Evolutionary conservation across 2,329 filamentous ascomycete species (phyloP).

Genomic region (Aspergillus latus): DNA sequence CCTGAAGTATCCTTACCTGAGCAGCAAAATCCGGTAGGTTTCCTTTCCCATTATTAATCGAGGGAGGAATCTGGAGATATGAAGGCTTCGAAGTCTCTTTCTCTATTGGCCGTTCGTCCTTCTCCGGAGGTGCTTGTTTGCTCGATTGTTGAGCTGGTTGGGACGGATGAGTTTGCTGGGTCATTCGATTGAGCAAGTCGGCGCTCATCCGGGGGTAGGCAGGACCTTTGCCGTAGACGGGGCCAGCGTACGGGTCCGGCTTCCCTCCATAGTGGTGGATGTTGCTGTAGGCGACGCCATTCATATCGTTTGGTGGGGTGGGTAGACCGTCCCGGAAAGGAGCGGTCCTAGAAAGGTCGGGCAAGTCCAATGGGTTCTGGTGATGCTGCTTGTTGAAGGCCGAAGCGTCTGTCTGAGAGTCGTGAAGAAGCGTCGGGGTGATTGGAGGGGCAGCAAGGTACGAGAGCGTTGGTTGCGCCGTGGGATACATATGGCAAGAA

Average conservation of each 20-base stretch:
- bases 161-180: slow-evolving; percentile 23
- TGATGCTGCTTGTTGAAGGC: slow-evolving; percentile 16
- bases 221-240: slow-evolving; percentile 24
- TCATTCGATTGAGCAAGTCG: slow-evolving; percentile 25
- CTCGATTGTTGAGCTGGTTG: slow-evolving; percentile 23
- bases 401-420: slow-evolving; percentile 20
- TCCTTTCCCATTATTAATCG: slow-evolving; percentile 73
- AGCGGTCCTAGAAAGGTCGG: slow-evolving; percentile 33
- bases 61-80: slow-evolving; percentile 68
- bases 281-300: slow-evolving; percentile 40
- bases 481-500: slow-evolving; percentile 35
- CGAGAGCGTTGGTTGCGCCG: slow-evolving; percentile 28
- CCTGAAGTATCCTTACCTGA: slow-evolving; percentile 54
- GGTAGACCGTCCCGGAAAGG: slow-evolving; percentile 43
- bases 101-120: slow-evolving; percentile 27
- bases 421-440: slow-evolving; percentile 28
- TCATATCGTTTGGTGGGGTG: slow-evolving; percentile 45
- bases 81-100: slow-evolving; percentile 44
- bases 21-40: slow-evolving; percentile 81
- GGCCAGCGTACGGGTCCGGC: slow-evolving; percentile 26
- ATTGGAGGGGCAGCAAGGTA: slow-evolving; percentile 29
- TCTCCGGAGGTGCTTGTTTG: slow-evolving; percentile 25
- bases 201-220: slow-evolving; percentile 24
- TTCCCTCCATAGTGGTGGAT: slow-evolving; percentile 35
- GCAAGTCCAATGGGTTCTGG: slow-evolving; percentile 18